Percentiles rank a stretch among this genome's conserved stretches.
These are phyloP conservation scores for Thuidium tamariscinum DNA, from an alignment of 225 moss, liverwort and hornwort genomes.

Conservation along the genomic window DNA sequence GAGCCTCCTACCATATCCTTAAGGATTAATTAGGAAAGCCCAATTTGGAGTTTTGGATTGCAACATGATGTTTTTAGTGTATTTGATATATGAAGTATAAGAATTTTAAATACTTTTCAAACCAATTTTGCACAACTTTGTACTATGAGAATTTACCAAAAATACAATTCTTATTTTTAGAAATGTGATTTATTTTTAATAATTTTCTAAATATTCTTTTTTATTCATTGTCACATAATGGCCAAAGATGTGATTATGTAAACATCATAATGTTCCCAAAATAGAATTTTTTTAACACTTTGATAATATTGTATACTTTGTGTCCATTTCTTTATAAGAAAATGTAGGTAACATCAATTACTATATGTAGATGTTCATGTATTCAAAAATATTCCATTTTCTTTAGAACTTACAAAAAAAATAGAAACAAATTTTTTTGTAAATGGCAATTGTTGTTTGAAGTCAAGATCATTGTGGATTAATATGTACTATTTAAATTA, in stretches of 20 bases:
- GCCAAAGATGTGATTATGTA: background rate
- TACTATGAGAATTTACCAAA: background rate
- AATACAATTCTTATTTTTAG: fast-evolving
- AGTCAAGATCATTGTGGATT: background rate
- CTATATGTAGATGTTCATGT: background rate
- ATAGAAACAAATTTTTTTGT: background rate
- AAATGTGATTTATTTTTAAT: background rate
- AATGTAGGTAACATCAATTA: background rate
- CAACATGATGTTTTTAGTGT: too few relatives aligned
- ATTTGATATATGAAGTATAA: background rate
- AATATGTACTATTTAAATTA: background rate
- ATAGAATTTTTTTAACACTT: background rate
- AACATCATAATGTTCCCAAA: background rate
- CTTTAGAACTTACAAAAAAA: background rate
- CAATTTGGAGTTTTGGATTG: background rate
- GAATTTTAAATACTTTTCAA: background rate
- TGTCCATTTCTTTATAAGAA: background rate
- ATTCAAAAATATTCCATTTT: background rate
- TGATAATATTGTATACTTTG: background rate
- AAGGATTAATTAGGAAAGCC: background rate
- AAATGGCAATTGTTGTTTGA: background rate
- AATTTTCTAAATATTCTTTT: background rate
- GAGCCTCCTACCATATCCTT: too few relatives aligned
- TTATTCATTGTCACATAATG: background rate
- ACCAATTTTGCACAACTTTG: background rate